These are phyloP conservation scores for Paramecium primaurelia DNA, from an alignment of 73 alveolate genomes.

Conservation along the genomic window DNA sequence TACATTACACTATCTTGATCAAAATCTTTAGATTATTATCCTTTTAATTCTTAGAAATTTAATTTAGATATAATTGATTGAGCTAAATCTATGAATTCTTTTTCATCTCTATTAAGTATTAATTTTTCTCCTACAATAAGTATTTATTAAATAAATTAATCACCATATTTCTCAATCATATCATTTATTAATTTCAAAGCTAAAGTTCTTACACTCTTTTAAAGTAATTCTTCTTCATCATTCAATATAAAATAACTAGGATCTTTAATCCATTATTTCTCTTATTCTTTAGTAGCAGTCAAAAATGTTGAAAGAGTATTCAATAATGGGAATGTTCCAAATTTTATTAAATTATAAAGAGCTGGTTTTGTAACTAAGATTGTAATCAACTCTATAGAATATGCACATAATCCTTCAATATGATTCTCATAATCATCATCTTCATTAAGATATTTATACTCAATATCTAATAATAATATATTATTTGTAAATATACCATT, in stretches of 20 bases:
- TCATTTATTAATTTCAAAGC: constrained; percentile 51
- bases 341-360: constrained; percentile 37
- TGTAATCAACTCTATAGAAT: constrained; percentile 55
- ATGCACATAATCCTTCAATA: constrained; percentile 55
- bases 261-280: constrained; percentile 57
- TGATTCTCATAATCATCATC: constrained; percentile 59
- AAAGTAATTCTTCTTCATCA: constrained; percentile 57
- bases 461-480: constrained; percentile 5
- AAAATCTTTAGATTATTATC: constrained; percentile 38
- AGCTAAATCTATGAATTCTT: constrained; percentile 19
- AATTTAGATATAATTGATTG: neutral
- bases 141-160: constrained; percentile 24
- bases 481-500: neutral
- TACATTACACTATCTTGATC: constrained; percentile 45
- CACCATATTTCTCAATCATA: constrained; percentile 54
- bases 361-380: constrained; percentile 59
- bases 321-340: constrained; percentile 54
- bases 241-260: constrained; percentile 56
- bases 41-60: constrained; percentile 21
- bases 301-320: constrained; percentile 33
- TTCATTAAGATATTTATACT: constrained; percentile 51
- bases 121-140: constrained; percentile 57
- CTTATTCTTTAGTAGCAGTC: constrained; percentile 43
- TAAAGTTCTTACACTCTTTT: constrained; percentile 52
- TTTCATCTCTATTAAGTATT: constrained; percentile 46